Base-by-base conservation (phyloP, 1,139 yeast species). In the Saccharomyces pastorianus region DNA sequence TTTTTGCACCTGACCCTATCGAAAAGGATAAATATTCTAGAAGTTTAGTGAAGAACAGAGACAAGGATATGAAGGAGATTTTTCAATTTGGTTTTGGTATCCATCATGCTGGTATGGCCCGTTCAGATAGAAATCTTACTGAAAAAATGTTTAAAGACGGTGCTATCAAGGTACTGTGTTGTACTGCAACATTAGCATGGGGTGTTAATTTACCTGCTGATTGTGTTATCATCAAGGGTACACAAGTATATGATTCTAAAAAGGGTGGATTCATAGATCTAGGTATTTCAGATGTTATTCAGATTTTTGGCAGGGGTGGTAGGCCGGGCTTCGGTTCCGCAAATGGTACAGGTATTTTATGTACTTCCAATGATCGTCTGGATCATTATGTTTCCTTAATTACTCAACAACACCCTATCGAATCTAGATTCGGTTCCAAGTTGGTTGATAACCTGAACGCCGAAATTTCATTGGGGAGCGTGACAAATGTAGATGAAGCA, bases 171-270 rank as follows among this genome's bases (percentile, higher is more conserved):
- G 98, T 95, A 0, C 75, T 95, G 17, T 88, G 96, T 63, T 90
- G 97, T 77, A 95, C 99, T 1, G 96, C 99, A 0, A 95, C 99
- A 0, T 79, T 95, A 56, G 99, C 99, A 0, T 95, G 99, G 99
- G 99, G 99, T 79, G 98, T 95, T 14, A 95, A 95, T 67, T 76
- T 95, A 57, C 99, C 99, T 1, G 99, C 99, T 6, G 98, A 97
- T 3, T 96, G 91, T 47, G 99, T 95, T 27, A 88, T 95, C 59
- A 84, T 95, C 52, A 91, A 93, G 66, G 99, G 99, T 1, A 95
- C 99, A 0, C 96, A 90, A 66, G 89, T 95, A 0, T 95, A 95
- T 67, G 96, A 95, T 69, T 81, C 99, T 0, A 89, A 91, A 66
- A 88, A 86, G 55, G 99, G 99, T 76, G 97, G 98, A 0, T 89